Conservation (phyloP, 129 eudicot genomes). For the Cynara cardunculus region DNA sequence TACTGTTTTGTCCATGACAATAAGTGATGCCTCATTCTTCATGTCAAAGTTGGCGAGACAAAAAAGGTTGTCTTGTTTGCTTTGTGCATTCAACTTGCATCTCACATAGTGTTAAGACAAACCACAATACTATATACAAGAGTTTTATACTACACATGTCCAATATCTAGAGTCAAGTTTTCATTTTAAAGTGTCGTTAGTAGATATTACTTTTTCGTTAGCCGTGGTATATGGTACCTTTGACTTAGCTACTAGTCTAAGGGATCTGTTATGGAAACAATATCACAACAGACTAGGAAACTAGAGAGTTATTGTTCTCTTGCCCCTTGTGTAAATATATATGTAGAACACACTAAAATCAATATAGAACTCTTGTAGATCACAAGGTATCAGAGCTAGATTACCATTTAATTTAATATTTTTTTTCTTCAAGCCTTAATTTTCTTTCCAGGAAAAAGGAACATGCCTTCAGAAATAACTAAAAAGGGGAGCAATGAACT, state of each 20-base stretch:
- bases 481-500: background rate
- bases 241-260: background rate
- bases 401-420: background rate
- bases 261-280: background rate
- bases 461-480: background rate
- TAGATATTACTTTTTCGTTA: background rate
- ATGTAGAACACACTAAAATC: background rate
- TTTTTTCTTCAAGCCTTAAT: background rate
- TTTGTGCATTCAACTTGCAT: background rate
- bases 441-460: background rate
- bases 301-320: background rate
- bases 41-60: background rate
- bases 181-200: background rate
- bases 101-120: background rate
- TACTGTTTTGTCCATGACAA: background rate
- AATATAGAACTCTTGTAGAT: background rate
- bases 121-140: background rate
- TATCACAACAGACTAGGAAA: background rate
- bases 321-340: background rate
- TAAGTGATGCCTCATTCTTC: background rate
- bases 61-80: background rate
- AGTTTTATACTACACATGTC: background rate
- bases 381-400: background rate
- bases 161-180: background rate
- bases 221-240: background rate